Evolutionary conservation across 2,329 filamentous ascomycete genomes (phyloP), one percentile per base, ranked within the genome.

Genomic region (Dichotomopilus funicola): DNA sequence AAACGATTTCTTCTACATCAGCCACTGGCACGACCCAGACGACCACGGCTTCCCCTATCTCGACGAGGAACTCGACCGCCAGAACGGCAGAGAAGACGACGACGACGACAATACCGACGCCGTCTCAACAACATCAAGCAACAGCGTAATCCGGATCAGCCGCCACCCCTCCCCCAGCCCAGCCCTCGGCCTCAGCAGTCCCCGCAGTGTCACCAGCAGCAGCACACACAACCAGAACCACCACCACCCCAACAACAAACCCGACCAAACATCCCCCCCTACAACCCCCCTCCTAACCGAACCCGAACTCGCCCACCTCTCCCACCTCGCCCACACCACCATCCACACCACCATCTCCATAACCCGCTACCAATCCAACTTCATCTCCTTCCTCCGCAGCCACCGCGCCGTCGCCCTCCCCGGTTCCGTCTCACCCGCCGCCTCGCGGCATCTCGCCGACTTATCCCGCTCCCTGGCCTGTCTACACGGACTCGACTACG

Each of bases 1-100:
- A 70, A 95, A 91, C 64, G 90, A 97, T 57, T 83, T 88, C 61
- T 86, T 97, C 62, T 89, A 91, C 67, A 85, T 97, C 56, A 92
- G 89, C 0, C 91, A 97, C 69, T 89, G 85, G 73, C 91, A 97
- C 65, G 80, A 86, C 55, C 77, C 79, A 0, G 76, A 80, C 0
- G 75, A 80, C 1, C 83, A 92, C 67, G 89, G 87, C 0, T 87
- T 91, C 59, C 78, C 84, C 4, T 88, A 94, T 60, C 70, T 92
- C 0, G 88, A 95, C 57, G 85, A 89, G 38, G 72, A 71, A 19
- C 72, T 75, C 31, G 51, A 66, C 64, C 59, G 68, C 67, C 46
- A 47, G 5, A n/a, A 50, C 41, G 54, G 55, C 8, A 27, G 19
- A 27, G 19, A 27, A 27, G 52, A 57, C 38, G 59, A 54, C 19